Evolutionary conservation across 2,329 filamentous ascomycete species (phyloP).

Genomic region (Aspergillus fumigatiaffinis): DNA sequence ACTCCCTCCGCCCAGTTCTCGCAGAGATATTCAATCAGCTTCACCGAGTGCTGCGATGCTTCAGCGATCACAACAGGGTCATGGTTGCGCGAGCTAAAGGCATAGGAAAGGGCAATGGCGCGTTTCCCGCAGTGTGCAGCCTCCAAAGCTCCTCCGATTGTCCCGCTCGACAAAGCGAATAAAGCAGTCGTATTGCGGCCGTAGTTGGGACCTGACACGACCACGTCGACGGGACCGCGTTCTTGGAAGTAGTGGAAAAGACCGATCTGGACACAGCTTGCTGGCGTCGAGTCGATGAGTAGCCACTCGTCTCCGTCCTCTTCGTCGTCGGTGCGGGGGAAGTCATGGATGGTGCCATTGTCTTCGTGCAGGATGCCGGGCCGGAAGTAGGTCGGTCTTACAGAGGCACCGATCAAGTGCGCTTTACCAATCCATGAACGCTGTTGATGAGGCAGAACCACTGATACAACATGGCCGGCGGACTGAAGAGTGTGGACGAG

Average conservation of each 20-base stretch:
- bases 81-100: slow-evolving; percentile 82
- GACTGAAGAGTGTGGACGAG: slow-evolving; percentile 66
- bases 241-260: slow-evolving; percentile 75
- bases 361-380: slow-evolving; percentile 58
- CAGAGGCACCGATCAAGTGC: slow-evolving; percentile 85
- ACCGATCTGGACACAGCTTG: slow-evolving; percentile 77
- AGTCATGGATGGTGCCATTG: slow-evolving; percentile 64
- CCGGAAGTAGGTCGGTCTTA: slow-evolving; percentile 81
- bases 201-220: slow-evolving; percentile 78
- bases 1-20: slow-evolving; percentile 69
- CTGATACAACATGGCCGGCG: slow-evolving; percentile 81
- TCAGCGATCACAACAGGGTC: slow-evolving; percentile 75
- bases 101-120: slow-evolving; percentile 81
- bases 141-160: slow-evolving; percentile 72
- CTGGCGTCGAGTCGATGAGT: slow-evolving; percentile 75
- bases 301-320: slow-evolving; percentile 70
- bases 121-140: slow-evolving; percentile 66
- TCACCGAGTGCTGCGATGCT: slow-evolving; percentile 69
- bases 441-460: slow-evolving; percentile 86
- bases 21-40: slow-evolving; percentile 73
- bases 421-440: slow-evolving; percentile 98
- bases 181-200: slow-evolving; percentile 77
- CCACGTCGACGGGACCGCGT: slow-evolving; percentile 67
- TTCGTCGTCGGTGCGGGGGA: slow-evolving; percentile 48
- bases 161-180: slow-evolving; percentile 73